Conservation (phyloP, 257 asterid species). For the Solanum bulbocastanum region DNA sequence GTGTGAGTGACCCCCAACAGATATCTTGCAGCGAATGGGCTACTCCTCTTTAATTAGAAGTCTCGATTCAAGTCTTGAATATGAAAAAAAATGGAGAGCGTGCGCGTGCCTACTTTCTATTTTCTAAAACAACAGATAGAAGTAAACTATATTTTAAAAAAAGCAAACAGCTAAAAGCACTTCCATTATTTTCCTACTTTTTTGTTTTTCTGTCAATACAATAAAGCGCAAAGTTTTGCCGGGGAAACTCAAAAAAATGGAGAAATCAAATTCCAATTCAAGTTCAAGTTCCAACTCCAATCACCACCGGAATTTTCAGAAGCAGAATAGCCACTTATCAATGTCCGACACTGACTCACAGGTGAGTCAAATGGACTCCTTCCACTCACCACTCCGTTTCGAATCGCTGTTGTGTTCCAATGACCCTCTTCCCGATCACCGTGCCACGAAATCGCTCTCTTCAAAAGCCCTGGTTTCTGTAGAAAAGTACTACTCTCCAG, state of each 20-base stretch:
- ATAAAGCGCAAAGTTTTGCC: not conserved
- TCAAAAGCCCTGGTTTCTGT: slow-evolving; percentile 34
- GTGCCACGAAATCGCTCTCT: not conserved
- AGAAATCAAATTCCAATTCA: not conserved
- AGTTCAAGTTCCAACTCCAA: not conserved
- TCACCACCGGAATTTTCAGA: not conserved
- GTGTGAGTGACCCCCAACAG: not conserved
- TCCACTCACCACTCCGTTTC: slow-evolving; percentile 71
- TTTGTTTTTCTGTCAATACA: not conserved
- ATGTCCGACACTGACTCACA: slow-evolving; percentile 88
- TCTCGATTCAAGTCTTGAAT: accelerated
- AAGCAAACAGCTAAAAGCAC: not conserved
- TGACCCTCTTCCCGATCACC: slow-evolving; percentile 32
- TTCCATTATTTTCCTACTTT: not conserved
- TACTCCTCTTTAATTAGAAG: too few relatives aligned
- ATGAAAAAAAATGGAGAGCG: not conserved
- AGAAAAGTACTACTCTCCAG: slow-evolving; percentile 40
- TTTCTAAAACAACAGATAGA: not conserved
- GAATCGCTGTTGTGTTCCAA: slow-evolving; percentile 64
- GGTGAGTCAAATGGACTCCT: slow-evolving; percentile 58
- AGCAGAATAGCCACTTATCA: slow-evolving; percentile 45
- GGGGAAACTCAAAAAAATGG: not conserved
- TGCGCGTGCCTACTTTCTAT: not conserved
- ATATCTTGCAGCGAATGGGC: accelerated
- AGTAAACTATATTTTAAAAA: not conserved